Conservation (phyloP, 371 early-diverging fungal genomes). For the Mucor indicus region DNA sequence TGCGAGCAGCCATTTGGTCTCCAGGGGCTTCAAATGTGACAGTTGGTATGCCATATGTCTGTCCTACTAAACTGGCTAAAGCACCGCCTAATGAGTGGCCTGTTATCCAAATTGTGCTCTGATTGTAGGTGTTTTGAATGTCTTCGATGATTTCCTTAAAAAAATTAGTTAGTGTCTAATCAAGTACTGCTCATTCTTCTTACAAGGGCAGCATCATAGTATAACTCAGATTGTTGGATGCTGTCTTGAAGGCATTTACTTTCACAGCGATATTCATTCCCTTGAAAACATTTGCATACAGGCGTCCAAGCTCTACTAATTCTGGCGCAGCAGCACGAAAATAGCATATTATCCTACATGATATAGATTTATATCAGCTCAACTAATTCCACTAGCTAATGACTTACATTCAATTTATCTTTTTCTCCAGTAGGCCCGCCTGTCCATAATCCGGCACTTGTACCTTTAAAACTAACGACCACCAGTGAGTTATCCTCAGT, state of each 20-base stretch:
- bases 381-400: background rate
- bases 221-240: slow-evolving; percentile 62
- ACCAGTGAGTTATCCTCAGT: slow-evolving; percentile 64
- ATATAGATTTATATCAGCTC: background rate
- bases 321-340: slow-evolving; percentile 97
- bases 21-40: slow-evolving; percentile 91
- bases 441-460: slow-evolving; percentile 72
- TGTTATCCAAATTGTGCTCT: slow-evolving; percentile 78
- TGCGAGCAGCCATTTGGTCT: slow-evolving; percentile 73
- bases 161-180: background rate
- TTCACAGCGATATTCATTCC: slow-evolving; percentile 58
- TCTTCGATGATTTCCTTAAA: background rate
- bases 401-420: slow-evolving; percentile 81
- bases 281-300: slow-evolving; percentile 80
- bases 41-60: slow-evolving; percentile 84
- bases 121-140: slow-evolving; percentile 46
- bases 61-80: slow-evolving; percentile 75
- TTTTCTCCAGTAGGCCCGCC: slow-evolving; percentile 78
- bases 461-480: slow-evolving; percentile 90
- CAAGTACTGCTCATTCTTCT: background rate
- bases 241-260: slow-evolving; percentile 60
- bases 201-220: slow-evolving; percentile 82
- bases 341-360: slow-evolving; percentile 84
- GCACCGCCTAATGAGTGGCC: slow-evolving; percentile 96
- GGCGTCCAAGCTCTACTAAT: slow-evolving; percentile 81